These are phyloP conservation scores for Poronia punctata DNA, from an alignment of 495 filamentous ascomycete species.

Conservation along the genomic window DNA sequence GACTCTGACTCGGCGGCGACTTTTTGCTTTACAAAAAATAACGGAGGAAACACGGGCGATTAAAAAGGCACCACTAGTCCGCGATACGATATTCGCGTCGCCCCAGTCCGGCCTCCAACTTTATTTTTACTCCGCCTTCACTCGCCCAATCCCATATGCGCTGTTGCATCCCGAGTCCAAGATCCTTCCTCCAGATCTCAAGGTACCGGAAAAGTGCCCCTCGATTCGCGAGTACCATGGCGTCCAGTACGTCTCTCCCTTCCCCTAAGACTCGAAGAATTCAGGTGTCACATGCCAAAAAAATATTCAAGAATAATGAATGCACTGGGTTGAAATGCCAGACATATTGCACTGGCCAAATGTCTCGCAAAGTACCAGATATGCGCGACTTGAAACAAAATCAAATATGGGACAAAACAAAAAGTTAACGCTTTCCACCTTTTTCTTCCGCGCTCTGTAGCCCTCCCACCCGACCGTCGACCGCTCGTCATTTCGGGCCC, in stretches of 20 bases:
- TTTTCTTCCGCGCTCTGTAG: constrained; percentile 13
- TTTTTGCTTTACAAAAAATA: too few relatives aligned
- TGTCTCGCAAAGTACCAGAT: too few relatives aligned
- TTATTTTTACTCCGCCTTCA: constrained; percentile 2
- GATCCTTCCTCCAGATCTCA: constrained; percentile 3
- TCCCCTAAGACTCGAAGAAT: background rate
- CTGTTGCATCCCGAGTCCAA: background rate
- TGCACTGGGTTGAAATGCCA: too few relatives aligned
- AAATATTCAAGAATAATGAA: too few relatives aligned
- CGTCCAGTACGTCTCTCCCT: constrained; percentile 30
- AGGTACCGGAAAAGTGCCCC: constrained; percentile 8
- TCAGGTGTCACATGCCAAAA: too few relatives aligned
- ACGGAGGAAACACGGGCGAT: too few relatives aligned
- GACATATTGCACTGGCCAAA: too few relatives aligned
- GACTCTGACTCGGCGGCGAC: too few relatives aligned
- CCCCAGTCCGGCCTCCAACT: too few relatives aligned
- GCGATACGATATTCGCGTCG: too few relatives aligned
- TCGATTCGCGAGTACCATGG: constrained; percentile 33
- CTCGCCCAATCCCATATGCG: constrained; percentile 1
- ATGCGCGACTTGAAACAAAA: background rate
- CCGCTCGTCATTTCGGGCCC: constrained; percentile 87
- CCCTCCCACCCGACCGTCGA: constrained; percentile 36
- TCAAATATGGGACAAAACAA: background rate
- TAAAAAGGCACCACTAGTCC: too few relatives aligned
- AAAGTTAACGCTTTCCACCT: constrained; percentile 1